These are phyloP conservation scores for Penicillium rolfsii DNA, from an alignment of 2,329 filamentous ascomycete species.

Conservation along the genomic window DNA sequence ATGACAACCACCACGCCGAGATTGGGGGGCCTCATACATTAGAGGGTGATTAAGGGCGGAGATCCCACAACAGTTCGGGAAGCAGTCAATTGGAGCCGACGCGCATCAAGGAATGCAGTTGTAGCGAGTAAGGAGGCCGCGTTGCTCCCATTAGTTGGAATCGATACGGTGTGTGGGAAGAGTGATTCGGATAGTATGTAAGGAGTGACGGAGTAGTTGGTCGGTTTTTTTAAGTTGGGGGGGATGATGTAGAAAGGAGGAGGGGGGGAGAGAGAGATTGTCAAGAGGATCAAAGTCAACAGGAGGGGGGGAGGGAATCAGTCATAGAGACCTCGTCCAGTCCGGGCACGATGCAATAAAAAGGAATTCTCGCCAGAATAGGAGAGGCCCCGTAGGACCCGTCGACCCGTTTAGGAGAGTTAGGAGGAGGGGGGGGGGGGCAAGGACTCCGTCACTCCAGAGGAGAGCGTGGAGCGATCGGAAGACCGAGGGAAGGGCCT, in stretches of 20 bases:
- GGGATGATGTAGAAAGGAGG: neutral
- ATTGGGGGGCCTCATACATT: slow-evolving; percentile 10
- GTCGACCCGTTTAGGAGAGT: slow-evolving; percentile 38
- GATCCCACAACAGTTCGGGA: slow-evolving; percentile 20
- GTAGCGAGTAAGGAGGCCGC: slow-evolving; percentile 26
- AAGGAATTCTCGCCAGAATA: slow-evolving; percentile 38
- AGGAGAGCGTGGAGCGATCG: slow-evolving; percentile 22
- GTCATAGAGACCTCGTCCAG: slow-evolving; percentile 22
- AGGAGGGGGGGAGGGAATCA: slow-evolving; percentile 27
- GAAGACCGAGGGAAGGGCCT: slow-evolving; percentile 22
- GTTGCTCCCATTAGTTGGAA: slow-evolving; percentile 32
- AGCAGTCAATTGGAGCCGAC: slow-evolving; percentile 31
- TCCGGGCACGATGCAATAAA: slow-evolving; percentile 36
- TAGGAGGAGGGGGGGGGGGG: slow-evolving; percentile 10
- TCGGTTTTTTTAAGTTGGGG: neutral
- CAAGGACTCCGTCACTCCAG: too few species aligned
- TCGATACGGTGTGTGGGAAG: neutral
- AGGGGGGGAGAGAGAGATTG: neutral
- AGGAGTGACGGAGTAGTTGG: slow-evolving; percentile 32
- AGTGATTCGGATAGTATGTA: slow-evolving; percentile 10
- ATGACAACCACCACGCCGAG: slow-evolving; percentile 17
- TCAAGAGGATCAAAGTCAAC: slow-evolving; percentile 11
- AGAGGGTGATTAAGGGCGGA: slow-evolving; percentile 5
- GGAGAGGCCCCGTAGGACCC: slow-evolving; percentile 31
- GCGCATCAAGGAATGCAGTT: slow-evolving; percentile 32